A percentile compares a stretch with the other conserved stretches of the same genome.
These are phyloP conservation scores for Trichoderma sp. DNA, from an alignment of 2,329 filamentous ascomycete genomes.

Conservation along the genomic window DNA sequence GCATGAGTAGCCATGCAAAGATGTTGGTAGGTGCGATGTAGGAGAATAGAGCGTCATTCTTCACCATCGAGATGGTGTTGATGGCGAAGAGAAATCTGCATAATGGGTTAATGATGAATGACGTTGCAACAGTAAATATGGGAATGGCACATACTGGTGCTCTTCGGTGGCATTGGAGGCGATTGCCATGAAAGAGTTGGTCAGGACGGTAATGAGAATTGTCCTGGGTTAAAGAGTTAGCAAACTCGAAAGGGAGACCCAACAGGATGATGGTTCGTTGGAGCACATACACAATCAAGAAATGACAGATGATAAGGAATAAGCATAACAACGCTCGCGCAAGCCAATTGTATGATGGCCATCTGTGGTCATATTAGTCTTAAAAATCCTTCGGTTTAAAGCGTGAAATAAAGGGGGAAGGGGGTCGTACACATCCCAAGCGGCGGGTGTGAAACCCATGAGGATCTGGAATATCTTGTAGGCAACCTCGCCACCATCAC, in stretches of 20 bases:
- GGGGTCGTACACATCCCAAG: conserved; percentile 73
- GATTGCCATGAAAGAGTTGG: conserved; percentile 94
- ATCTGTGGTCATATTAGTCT: conserved; percentile 42
- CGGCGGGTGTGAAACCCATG: conserved; percentile 93
- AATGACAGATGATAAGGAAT: conserved; percentile 93
- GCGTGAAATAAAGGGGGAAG: background rate
- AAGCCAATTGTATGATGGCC: conserved; percentile 71
- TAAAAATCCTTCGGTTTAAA: background rate
- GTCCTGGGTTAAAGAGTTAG: conserved; percentile 48
- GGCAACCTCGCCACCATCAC: conserved; percentile 71
- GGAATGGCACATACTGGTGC: conserved; percentile 56
- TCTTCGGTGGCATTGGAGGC: conserved; percentile 92
- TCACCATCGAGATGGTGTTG: conserved; percentile 97
- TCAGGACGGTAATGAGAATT: conserved; percentile 91
- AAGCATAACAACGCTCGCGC: conserved; percentile 73
- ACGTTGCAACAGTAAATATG: fast-evolving
- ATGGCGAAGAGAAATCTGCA: conserved; percentile 82
- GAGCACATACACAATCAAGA: conserved; percentile 70
- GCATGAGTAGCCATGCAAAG: conserved; percentile 84
- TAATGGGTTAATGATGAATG: conserved; percentile 18
- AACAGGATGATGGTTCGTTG: background rate
- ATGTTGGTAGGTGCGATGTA: conserved; percentile 92
- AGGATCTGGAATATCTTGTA: conserved; percentile 91
- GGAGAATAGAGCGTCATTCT: conserved; percentile 93
- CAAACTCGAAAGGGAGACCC: background rate